These are phyloP conservation scores for Plasmodium blacklocki DNA, from an alignment of 169 alveolate species.

Conservation along the genomic window DNA sequence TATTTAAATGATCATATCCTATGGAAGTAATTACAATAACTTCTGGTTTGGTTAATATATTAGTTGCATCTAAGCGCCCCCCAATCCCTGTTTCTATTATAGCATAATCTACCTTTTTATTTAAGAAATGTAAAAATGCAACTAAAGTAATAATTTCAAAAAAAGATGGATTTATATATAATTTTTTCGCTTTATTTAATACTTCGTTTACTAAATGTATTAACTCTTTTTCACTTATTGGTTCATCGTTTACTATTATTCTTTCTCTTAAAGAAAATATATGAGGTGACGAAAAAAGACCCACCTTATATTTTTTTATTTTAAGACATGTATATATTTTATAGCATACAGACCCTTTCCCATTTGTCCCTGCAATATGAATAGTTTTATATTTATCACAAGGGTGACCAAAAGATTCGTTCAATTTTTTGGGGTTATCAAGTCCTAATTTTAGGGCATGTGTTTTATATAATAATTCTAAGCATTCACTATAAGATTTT, in stretches of 20 bases:
- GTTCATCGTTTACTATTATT: conserved; percentile 81
- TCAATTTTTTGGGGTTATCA: conserved; percentile 24
- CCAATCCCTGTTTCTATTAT: conserved; percentile 94
- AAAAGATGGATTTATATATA: conserved; percentile 81
- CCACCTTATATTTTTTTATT: conserved; percentile 85
- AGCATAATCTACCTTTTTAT: conserved; percentile 88
- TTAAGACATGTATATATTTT: conserved; percentile 83
- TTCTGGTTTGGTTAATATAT: conserved; percentile 87
- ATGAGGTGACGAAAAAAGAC: conserved; percentile 94
- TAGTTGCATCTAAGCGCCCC: conserved; percentile 93
- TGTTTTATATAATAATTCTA: conserved; percentile 30
- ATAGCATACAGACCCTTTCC: conserved; percentile 91
- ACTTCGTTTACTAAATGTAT: conserved; percentile 58
- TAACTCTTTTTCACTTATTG: conserved; percentile 79
- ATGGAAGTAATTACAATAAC: conserved; percentile 90
- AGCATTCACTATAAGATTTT: conserved; percentile 44
- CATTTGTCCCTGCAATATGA: conserved; percentile 94
- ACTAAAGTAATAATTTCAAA: conserved; percentile 82
- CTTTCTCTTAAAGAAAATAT: conserved; percentile 90
- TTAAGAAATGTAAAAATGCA: conserved; percentile 83
- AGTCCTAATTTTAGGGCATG: conserved; percentile 72
- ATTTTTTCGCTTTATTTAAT: conserved; percentile 40
- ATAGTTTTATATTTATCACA: conserved; percentile 81
- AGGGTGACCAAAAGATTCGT: conserved; percentile 83
- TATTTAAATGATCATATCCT: conserved; percentile 92